Percentiles rank a stretch among this genome's conserved stretches.
phyloP scores from a whole-genome alignment of 805 yeast genomes.

The Kuraishia hungarica region DNA sequence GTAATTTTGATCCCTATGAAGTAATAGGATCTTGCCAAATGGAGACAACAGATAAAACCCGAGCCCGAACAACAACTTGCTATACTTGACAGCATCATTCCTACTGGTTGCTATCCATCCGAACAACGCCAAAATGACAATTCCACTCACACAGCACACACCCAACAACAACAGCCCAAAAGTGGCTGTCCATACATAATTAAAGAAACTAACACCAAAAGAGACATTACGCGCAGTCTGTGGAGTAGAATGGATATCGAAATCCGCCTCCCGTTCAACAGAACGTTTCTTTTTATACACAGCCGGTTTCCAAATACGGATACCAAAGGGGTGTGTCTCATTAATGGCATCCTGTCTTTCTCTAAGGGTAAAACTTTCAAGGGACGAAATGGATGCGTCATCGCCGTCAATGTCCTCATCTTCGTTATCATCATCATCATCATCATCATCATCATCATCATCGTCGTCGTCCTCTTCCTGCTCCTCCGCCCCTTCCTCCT shows the following conservation, averaged over 20 bases:
- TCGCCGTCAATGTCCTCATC: constrained; percentile 18
- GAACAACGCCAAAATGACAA: constrained; percentile 33
- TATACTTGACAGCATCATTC: constrained; percentile 50
- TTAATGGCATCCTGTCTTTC: constrained; percentile 96
- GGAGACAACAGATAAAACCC: constrained; percentile 76
- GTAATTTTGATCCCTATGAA: constrained; percentile 73
- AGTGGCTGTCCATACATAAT: constrained; percentile 63
- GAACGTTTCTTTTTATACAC: constrained; percentile 87
- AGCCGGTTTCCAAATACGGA: constrained; percentile 98
- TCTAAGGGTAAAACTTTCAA: constrained; percentile 79
- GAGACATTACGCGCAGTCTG: constrained; percentile 41
- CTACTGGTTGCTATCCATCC: constrained; percentile 34
- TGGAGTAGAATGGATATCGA: constrained; percentile 78
- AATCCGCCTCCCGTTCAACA: constrained; percentile 84
- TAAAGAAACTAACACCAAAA: constrained; percentile 58
- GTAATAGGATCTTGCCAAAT: constrained; percentile 81
- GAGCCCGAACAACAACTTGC: constrained; percentile 47
- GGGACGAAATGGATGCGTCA: constrained; percentile 35
- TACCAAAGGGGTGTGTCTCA: constrained; percentile 96
- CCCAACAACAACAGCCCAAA: constrained; percentile 58
- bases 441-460: constrained; percentile 8
- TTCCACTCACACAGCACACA: constrained; percentile 42
- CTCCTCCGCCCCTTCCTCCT: constrained; percentile 12
- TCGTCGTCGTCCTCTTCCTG: too few species aligned
- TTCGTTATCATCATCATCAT: constrained; percentile 9